phyloP scores from a whole-genome alignment of 352 stramenopile species.

The Phytophthora quininea region DNA sequence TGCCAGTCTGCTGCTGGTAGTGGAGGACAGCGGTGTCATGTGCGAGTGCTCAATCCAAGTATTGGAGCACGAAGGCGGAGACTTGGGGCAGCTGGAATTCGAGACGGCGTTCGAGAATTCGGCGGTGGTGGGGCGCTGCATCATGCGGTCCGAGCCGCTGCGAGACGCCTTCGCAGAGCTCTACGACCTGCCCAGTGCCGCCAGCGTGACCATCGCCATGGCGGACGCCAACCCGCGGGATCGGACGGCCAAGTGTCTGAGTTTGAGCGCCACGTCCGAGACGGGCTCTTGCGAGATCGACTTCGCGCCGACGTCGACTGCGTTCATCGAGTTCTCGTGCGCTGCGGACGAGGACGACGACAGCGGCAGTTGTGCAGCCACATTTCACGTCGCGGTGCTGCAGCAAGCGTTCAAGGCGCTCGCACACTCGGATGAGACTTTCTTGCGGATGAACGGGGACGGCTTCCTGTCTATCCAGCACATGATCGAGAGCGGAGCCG shows the following conservation, averaged over 20 bases:
- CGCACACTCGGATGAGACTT: slow-evolving; percentile 78
- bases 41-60: slow-evolving; percentile 87
- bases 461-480: slow-evolving; percentile 86
- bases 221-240: slow-evolving; percentile 29
- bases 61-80: slow-evolving; percentile 76
- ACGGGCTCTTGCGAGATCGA: slow-evolving; percentile 84
- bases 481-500: slow-evolving; percentile 73
- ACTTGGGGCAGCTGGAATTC: slow-evolving; percentile 76
- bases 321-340: slow-evolving; percentile 87
- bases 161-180: slow-evolving; percentile 85
- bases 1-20: slow-evolving; percentile 65
- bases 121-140: slow-evolving; percentile 74
- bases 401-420: slow-evolving; percentile 86
- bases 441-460: slow-evolving; percentile 80
- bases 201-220: slow-evolving; percentile 81
- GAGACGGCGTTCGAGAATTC: slow-evolving; percentile 82
- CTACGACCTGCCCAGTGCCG: slow-evolving; percentile 84
- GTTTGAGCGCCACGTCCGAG: slow-evolving; percentile 71
- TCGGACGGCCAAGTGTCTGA: slow-evolving; percentile 47
- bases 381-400: slow-evolving; percentile 83
- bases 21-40: slow-evolving; percentile 86
- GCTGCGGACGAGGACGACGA: slow-evolving; percentile 27
- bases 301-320: slow-evolving; percentile 67
- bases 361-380: slow-evolving; percentile 43
- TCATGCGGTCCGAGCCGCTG: slow-evolving; percentile 83